A percentile compares a stretch with the other conserved stretches of the same genome.
These are phyloP conservation scores for Inonotus hispidus DNA, from an alignment of 1,284 basidiomycete genomes.

Conservation along the genomic window DNA sequence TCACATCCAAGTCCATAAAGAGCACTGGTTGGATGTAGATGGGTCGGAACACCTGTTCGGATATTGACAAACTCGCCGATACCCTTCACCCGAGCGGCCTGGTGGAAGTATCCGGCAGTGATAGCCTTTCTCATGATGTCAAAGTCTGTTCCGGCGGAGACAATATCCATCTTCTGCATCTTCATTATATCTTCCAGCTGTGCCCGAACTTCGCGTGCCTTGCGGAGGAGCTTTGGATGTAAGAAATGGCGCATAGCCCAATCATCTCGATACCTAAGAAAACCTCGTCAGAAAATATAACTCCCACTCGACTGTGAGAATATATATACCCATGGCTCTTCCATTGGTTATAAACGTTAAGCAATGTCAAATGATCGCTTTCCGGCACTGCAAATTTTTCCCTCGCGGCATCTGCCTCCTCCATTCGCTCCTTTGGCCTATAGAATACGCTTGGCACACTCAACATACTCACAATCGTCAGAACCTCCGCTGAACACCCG, in stretches of 20 bases:
- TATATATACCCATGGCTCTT: too few relatives aligned
- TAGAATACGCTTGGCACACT: too few relatives aligned
- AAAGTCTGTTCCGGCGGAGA: constrained; percentile 93
- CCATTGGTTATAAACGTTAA: constrained; percentile 97
- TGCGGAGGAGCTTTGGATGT: constrained; percentile 75
- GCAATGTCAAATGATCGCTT: constrained; percentile 91
- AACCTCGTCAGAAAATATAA: constrained; percentile 52
- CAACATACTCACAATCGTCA: constrained; percentile 96
- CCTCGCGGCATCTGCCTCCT: constrained; percentile 91
- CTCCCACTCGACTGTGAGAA: too few relatives aligned
- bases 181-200: constrained; percentile 95
- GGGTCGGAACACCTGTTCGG: constrained; percentile 88
- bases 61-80: constrained; percentile 99
- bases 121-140: constrained; percentile 96
- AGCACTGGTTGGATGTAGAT: constrained; percentile 94
- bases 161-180: constrained; percentile 88
- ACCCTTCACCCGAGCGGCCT: constrained; percentile 95
- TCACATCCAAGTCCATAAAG: constrained; percentile 93
- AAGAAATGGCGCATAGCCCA: constrained; percentile 97
- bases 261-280: constrained; percentile 76
- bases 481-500: constrained; percentile 92
- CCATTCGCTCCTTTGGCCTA: constrained; percentile 81
- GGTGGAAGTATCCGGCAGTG: constrained; percentile 98
- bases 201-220: constrained; percentile 92
- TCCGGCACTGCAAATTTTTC: constrained; percentile 87